Evolutionary conservation across 202 grass and related monocot genomes (phyloP).

Genomic region (Cymbopogon flexuosus): DNA sequence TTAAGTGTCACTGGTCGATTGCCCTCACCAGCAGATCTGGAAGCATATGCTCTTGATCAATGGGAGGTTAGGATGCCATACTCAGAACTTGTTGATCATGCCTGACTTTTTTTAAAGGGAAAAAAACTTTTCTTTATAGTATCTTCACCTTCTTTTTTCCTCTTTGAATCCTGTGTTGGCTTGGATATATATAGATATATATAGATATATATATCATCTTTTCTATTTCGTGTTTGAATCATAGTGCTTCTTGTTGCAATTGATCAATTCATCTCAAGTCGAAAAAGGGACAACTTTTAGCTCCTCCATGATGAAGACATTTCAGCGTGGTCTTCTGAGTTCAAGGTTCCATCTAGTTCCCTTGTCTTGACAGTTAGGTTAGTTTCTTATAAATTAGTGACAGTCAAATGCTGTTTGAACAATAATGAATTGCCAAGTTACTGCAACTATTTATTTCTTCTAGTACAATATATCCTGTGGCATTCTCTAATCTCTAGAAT

Average conservation of each 20-base stretch:
- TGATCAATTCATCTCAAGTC: slow-evolving; percentile 94
- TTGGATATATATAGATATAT: background rate
- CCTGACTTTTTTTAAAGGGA: background rate
- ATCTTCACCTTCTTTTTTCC: slow-evolving; percentile 4
- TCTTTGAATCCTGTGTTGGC: background rate
- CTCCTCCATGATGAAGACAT: slow-evolving; percentile 81
- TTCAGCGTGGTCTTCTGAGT: slow-evolving; percentile 86
- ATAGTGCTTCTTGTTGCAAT: slow-evolving; percentile 86
- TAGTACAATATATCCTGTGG: slow-evolving; percentile 10
- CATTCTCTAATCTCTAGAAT: background rate
- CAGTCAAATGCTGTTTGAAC: background rate
- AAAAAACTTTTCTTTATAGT: background rate
- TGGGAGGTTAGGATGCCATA: slow-evolving; percentile 69
- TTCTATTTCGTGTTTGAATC: slow-evolving; percentile 24
- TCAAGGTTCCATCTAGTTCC: slow-evolving; percentile 51
- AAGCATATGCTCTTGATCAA: slow-evolving; percentile 66
- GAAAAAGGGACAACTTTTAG: slow-evolving; percentile 66
- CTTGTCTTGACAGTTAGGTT: slow-evolving; percentile 3
- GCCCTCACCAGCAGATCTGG: slow-evolving; percentile 67
- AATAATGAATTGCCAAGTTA: background rate
- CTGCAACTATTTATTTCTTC: slow-evolving; percentile 15
- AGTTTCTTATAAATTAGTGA: background rate
- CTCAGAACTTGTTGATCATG: slow-evolving; percentile 22
- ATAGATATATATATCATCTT: background rate
- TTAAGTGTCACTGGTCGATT: slow-evolving; percentile 60